Conservation (phyloP, 1,284 basidiomycete genomes). For the Sporisorium scitamineum region DNA sequence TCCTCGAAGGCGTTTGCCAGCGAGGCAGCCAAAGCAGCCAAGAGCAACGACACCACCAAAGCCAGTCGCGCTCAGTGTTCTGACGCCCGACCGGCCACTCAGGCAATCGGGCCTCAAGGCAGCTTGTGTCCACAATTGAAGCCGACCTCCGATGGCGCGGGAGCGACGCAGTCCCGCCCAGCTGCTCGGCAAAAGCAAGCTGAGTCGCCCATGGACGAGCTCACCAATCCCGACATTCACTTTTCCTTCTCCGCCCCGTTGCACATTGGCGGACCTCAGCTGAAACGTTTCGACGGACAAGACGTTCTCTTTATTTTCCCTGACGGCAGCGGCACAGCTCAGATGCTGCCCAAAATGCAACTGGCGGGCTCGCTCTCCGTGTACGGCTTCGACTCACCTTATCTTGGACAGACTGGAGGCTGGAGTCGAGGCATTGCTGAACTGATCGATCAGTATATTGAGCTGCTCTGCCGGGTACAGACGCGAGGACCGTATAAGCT, state of each 20-base stretch:
- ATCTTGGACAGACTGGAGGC: slow-evolving; percentile 23
- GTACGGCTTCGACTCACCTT: slow-evolving; percentile 50
- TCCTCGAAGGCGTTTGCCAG: slow-evolving; percentile 38
- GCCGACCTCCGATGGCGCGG: not conserved
- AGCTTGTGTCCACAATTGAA: not conserved
- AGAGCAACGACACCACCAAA: not conserved
- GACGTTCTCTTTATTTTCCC: slow-evolving; percentile 41
- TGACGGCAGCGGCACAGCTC: slow-evolving; percentile 41
- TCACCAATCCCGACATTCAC: slow-evolving; percentile 25
- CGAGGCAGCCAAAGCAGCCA: slow-evolving; percentile 31
- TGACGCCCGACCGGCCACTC: not conserved
- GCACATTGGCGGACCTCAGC: slow-evolving; percentile 30
- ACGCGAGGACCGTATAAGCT: slow-evolving; percentile 33
- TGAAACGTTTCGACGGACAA: slow-evolving; percentile 16
- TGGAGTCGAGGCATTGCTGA: slow-evolving; percentile 50
- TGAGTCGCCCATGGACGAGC: slow-evolving; percentile 34
- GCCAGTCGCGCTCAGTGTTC: not conserved
- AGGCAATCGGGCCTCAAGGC: not conserved
- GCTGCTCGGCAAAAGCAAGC: not conserved
- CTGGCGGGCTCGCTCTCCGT: slow-evolving; percentile 15
- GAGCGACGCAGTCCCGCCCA: not conserved
- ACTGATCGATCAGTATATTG: slow-evolving; percentile 38
- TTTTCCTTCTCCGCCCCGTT: slow-evolving; percentile 16
- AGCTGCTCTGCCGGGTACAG: slow-evolving; percentile 32
- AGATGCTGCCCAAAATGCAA: slow-evolving; percentile 18